These are phyloP conservation scores for Bipolaris sorokiniana DNA, from an alignment of 2,329 filamentous ascomycete species.

Conservation along the genomic window DNA sequence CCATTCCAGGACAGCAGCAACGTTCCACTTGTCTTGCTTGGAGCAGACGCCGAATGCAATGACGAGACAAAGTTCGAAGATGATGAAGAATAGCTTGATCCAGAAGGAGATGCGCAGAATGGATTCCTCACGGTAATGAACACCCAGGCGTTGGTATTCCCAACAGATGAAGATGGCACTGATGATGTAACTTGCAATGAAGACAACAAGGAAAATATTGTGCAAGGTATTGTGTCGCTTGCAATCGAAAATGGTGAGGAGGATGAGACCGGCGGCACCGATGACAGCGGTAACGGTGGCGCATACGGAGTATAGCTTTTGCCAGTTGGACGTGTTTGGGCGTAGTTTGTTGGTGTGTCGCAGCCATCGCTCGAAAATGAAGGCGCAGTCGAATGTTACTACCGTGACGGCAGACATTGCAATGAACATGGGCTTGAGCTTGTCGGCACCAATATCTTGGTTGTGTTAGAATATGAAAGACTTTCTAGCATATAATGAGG, in stretches of 20 bases:
- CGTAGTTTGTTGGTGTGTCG: conserved; percentile 80
- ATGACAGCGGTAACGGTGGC: conserved; percentile 72
- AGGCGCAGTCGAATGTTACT: conserved; percentile 79
- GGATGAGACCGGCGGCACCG: conserved; percentile 80
- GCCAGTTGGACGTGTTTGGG: conserved; percentile 69
- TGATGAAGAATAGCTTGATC: conserved; percentile 83
- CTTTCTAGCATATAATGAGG: background rate
- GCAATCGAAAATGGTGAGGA: conserved; percentile 87
- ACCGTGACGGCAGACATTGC: conserved; percentile 73
- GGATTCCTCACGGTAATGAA: conserved; percentile 75
- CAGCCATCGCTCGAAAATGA: conserved; percentile 82
- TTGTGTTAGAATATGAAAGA: conserved; percentile 27
- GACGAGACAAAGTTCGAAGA: conserved; percentile 76
- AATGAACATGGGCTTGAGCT: conserved; percentile 79
- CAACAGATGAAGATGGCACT: conserved; percentile 87
- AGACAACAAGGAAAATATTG: conserved; percentile 77
- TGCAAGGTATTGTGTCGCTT: conserved; percentile 70
- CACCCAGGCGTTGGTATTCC: conserved; percentile 86
- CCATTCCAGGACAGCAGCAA: conserved; percentile 80
- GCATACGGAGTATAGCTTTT: conserved; percentile 68
- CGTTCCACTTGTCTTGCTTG: conserved; percentile 61
- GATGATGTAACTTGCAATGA: conserved; percentile 84
- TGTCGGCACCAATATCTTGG: conserved; percentile 62
- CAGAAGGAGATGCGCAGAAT: conserved; percentile 81
- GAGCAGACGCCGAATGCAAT: conserved; percentile 72